A percentile compares a stretch with the other conserved stretches of the same genome.
Conservation (phyloP, 1,284 basidiomycete species). For the Boletus nobilissimus region DNA sequence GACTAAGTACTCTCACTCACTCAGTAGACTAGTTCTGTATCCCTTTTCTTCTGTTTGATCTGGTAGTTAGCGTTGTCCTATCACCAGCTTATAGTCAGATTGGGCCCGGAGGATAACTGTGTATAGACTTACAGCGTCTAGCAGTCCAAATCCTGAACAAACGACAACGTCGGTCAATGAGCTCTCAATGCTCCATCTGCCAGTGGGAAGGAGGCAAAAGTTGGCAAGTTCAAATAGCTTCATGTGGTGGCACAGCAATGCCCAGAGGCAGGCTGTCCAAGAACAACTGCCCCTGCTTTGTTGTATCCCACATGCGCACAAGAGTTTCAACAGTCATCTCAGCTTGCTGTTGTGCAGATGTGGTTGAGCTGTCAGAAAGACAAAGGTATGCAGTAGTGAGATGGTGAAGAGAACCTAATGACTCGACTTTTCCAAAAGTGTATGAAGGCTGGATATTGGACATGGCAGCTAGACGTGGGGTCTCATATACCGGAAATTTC, state of each 20-base stretch:
- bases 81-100: too few relatives aligned
- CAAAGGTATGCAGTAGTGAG: constrained; percentile 65
- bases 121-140: too few relatives aligned
- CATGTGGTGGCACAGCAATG: constrained; percentile 81
- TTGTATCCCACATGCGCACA: constrained; percentile 60
- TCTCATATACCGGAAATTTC: constrained; percentile 65
- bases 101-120: too few relatives aligned
- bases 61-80: too few relatives aligned
- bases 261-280: constrained; percentile 74
- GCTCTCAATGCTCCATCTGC: constrained; percentile 75
- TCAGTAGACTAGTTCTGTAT: too few relatives aligned
- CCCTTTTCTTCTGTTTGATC: too few relatives aligned
- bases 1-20: too few relatives aligned
- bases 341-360: constrained; percentile 67
- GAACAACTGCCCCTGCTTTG: constrained; percentile 53
- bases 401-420: constrained; percentile 60
- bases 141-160: too few relatives aligned
- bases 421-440: constrained; percentile 68
- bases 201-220: constrained; percentile 79
- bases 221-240: constrained; percentile 86
- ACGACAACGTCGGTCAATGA: constrained; percentile 84
- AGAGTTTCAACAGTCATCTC: constrained; percentile 72
- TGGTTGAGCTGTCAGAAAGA: constrained; percentile 61
- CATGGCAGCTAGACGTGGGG: constrained; percentile 58
- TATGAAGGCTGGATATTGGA: constrained; percentile 66